These are phyloP conservation scores for Rusavskia elegans DNA, from an alignment of 495 filamentous ascomycete genomes.

Conservation along the genomic window DNA sequence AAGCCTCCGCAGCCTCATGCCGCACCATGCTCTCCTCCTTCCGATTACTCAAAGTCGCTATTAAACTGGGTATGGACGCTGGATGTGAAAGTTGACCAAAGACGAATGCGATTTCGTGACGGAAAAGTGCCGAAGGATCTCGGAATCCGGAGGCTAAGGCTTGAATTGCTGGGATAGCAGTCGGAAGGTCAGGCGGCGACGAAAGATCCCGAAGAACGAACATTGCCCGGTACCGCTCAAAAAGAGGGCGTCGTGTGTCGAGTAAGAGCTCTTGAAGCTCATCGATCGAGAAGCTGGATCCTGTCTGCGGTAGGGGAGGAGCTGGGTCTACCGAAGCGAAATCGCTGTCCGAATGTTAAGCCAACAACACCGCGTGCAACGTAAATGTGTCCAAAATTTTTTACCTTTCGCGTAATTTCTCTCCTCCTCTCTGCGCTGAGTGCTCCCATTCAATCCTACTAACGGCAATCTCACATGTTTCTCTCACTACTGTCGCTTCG, in stretches of 20 bases:
- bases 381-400: conserved; percentile 8
- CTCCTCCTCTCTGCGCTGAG: conserved; percentile 48
- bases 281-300: conserved; percentile 43
- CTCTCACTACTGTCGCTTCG: conserved; percentile 65
- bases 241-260: conserved; percentile 63
- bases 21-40: conserved; percentile 88
- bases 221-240: conserved; percentile 93
- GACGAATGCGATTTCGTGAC: conserved; percentile 96
- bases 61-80: conserved; percentile 82
- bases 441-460: conserved; percentile 89
- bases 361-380: neutral
- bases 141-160: conserved; percentile 75
- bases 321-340: conserved; percentile 94
- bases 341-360: conserved; percentile 38
- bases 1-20: conserved; percentile 92
- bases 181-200: conserved; percentile 79
- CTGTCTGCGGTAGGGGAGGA: conserved; percentile 58
- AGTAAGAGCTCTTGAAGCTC: conserved; percentile 62
- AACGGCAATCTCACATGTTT: conserved; percentile 95
- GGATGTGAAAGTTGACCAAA: conserved; percentile 94
- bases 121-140: conserved; percentile 84
- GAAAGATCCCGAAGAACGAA: conserved; percentile 88
- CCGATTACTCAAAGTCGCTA: conserved; percentile 57
- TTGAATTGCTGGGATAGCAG: conserved; percentile 65
- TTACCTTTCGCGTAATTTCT: conserved; percentile 67